A percentile compares a stretch with the other conserved stretches of the same genome.
Evolutionary conservation across 129 eudicot species (phyloP).

Genomic region (Sambucus nigra): DNA sequence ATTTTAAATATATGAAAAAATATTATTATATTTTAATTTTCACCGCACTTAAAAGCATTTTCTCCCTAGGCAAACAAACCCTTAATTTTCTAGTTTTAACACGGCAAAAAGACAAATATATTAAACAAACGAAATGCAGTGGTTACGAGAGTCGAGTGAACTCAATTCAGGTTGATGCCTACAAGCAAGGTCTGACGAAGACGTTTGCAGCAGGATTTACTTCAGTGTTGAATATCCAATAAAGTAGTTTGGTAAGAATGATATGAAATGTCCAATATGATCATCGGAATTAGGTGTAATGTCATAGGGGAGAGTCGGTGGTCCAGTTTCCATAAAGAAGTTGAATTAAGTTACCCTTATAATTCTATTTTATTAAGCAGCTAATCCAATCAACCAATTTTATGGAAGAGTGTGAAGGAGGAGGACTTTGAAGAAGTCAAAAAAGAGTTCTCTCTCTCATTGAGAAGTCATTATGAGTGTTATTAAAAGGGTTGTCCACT

Average conservation of each 20-base stretch:
- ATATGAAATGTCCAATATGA: neutral
- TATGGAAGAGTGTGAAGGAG: neutral
- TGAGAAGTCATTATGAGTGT: slow-evolving; percentile 21
- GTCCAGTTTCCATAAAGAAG: neutral
- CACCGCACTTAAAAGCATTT: too few relatives aligned
- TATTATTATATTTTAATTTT: too few relatives aligned
- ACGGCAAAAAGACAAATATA: too few relatives aligned
- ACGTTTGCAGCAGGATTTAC: too few relatives aligned
- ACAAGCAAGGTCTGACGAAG: too few relatives aligned
- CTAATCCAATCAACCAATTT: neutral
- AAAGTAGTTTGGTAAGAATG: neutral
- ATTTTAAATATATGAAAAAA: too few relatives aligned
- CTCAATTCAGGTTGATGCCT: too few relatives aligned
- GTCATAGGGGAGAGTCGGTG: neutral
- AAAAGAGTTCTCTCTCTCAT: slow-evolving; percentile 4
- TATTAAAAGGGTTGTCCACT: slow-evolving; percentile 24
- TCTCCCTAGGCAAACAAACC: too few relatives aligned
- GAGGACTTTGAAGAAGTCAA: slow-evolving; percentile 13
- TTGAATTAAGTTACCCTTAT: neutral
- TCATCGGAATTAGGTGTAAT: neutral
- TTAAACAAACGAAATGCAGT: too few relatives aligned
- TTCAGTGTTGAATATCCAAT: neutral
- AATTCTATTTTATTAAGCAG: neutral
- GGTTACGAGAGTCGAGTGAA: too few relatives aligned
- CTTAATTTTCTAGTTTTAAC: too few relatives aligned